A percentile compares a stretch with the other conserved stretches of the same genome.
Evolutionary conservation across 352 stramenopile species (phyloP).

Genomic region (Ophiocytium majus): DNA sequence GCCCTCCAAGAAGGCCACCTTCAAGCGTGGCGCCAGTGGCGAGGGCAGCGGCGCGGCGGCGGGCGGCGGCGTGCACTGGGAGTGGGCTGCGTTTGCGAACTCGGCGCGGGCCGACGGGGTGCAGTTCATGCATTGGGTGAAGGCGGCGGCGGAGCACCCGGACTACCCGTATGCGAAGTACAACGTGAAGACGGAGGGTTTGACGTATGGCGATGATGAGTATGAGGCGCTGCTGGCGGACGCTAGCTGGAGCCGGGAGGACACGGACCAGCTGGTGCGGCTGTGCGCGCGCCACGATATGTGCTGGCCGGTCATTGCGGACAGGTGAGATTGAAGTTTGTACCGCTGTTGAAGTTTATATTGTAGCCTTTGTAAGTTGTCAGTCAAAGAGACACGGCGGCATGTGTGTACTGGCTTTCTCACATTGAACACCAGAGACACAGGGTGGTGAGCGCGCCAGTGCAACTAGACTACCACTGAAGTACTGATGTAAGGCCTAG

Average conservation of each 20-base stretch:
- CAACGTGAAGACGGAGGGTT: neutral
- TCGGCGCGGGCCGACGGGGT: conserved; percentile 23
- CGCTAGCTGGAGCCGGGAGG: conserved; percentile 64
- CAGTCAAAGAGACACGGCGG: too few species aligned
- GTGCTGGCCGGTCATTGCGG: conserved; percentile 69
- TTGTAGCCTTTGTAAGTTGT: too few species aligned
- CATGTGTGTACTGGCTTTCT: too few species aligned
- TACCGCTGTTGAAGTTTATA: too few species aligned
- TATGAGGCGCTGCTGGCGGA: conserved; percentile 53
- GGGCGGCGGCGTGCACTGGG: conserved; percentile 1
- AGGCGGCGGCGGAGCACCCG: neutral
- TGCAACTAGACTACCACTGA: too few species aligned
- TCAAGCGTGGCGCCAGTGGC: too few species aligned
- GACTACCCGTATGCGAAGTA: conserved; percentile 32
- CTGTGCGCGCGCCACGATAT: conserved; percentile 65
- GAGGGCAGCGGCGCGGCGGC: neutral
- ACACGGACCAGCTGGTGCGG: conserved; percentile 70
- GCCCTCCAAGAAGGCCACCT: neutral
- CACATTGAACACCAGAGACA: too few species aligned
- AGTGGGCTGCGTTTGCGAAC: conserved; percentile 23
- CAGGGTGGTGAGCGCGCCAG: too few species aligned
- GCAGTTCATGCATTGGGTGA: conserved; percentile 24
- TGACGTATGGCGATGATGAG: conserved; percentile 43
- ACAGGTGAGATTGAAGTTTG: conserved; percentile 46
- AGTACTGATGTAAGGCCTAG: too few species aligned